These are phyloP conservation scores for Furcasterigmium furcatum DNA, from an alignment of 2,329 filamentous ascomycete species.

Conservation along the genomic window DNA sequence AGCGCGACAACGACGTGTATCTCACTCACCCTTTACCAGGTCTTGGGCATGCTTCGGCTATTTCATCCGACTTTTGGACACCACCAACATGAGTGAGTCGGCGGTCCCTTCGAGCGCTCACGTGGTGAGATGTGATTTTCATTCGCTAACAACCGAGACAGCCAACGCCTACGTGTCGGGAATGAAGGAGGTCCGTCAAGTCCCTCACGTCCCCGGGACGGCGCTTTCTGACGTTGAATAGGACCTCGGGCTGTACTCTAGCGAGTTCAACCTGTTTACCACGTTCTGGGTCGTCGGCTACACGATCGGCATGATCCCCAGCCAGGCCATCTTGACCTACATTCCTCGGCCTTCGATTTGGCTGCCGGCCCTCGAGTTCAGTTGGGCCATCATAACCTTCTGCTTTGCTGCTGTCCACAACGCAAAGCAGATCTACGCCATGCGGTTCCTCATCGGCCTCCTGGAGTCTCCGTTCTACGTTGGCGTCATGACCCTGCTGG, in stretches of 20 bases:
- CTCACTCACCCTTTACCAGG: not conserved
- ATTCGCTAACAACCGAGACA: conserved; percentile 10
- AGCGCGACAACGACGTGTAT: not conserved
- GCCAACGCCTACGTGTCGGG: conserved; percentile 21
- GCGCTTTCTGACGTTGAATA: conserved; percentile 6
- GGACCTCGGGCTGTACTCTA: conserved; percentile 26
- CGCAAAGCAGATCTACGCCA: conserved; percentile 32
- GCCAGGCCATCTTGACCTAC: conserved; percentile 28
- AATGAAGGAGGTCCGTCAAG: conserved; percentile 4
- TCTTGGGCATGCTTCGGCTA: not conserved
- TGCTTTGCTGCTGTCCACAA: conserved; percentile 24
- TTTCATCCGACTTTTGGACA: not conserved
- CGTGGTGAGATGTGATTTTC: no score
- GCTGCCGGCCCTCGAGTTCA: conserved; percentile 36
- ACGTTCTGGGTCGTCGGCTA: conserved; percentile 33
- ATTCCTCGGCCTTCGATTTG: conserved; percentile 32
- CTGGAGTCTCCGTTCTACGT: conserved; percentile 36
- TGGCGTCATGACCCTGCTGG: conserved; percentile 38
- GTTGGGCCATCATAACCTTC: conserved; percentile 30
- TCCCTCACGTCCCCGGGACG: conserved; percentile 16
- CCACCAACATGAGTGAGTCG: not conserved
- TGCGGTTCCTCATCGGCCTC: conserved; percentile 40
- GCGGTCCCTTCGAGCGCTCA: no score
- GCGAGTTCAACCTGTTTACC: conserved; percentile 30
- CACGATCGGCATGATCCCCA: conserved; percentile 16